phyloP scores from a whole-genome alignment of 1,139 yeast species.

The Suhomyces chickasaworum region DNA sequence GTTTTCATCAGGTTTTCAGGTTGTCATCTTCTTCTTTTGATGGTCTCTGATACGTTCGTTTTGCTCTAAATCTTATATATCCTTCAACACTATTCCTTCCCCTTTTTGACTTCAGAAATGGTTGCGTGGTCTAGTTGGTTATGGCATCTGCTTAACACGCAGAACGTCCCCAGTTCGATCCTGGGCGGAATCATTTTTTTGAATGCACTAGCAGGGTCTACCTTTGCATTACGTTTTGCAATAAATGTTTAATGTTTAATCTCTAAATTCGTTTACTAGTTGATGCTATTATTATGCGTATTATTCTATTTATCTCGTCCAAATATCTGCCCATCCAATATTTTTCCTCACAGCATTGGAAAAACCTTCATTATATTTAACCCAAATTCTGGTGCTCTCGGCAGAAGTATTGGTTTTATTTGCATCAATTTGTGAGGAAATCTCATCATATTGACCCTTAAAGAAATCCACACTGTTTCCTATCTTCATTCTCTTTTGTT shows the following conservation, averaged over 20 bases:
- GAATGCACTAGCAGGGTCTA: neutral
- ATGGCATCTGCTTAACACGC: conserved; percentile 99
- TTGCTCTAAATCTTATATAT: too few species aligned
- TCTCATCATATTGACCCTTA: conserved; percentile 40
- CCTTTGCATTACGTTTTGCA: too few species aligned
- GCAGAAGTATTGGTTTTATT: conserved; percentile 2
- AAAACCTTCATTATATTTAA: conserved; percentile 90
- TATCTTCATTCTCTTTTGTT: conserved; percentile 27
- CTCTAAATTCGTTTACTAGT: too few species aligned
- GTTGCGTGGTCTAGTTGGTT: conserved; percentile 93
- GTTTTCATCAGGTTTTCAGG: too few species aligned
- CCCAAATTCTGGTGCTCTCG: conserved; percentile 65
- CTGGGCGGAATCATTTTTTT: conserved; percentile 87
- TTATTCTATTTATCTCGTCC: conserved; percentile 40
- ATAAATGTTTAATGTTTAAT: too few species aligned
- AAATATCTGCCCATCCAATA: conserved; percentile 76
- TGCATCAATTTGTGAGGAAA: conserved; percentile 26
- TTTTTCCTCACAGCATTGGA: conserved; percentile 91
- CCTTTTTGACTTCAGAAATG: conserved; percentile 26
- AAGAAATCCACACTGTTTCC: conserved; percentile 44
- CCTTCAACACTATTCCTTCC: too few species aligned
- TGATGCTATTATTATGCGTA: too few species aligned
- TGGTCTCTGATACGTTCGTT: too few species aligned
- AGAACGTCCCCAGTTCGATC: conserved; percentile 99
- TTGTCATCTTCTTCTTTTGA: too few species aligned